Percentiles rank a stretch among this genome's conserved stretches.
phyloP scores from a whole-genome alignment of 1,139 yeast genomes.

The Geotrichum fermentans region DNA sequence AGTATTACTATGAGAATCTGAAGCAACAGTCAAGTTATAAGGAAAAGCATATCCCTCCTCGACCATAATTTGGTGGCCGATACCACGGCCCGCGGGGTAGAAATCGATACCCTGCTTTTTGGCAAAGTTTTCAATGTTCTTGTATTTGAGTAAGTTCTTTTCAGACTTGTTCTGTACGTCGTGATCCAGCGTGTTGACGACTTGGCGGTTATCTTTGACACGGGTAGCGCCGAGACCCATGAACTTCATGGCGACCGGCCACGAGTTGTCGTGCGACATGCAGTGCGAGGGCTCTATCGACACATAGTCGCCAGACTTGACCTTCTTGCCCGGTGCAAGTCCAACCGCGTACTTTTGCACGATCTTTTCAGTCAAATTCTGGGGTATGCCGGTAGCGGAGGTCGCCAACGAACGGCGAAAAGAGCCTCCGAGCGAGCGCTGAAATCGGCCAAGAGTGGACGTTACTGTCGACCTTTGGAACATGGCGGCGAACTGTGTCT shows the following conservation, averaged over 20 bases:
- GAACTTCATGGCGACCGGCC: conserved; percentile 98
- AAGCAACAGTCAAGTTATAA: conserved; percentile 85
- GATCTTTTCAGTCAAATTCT: conserved; percentile 89
- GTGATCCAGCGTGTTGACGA: conserved; percentile 93
- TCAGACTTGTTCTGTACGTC: conserved; percentile 93
- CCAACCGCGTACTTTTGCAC: conserved; percentile 92
- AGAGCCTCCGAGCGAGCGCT: conserved; percentile 4
- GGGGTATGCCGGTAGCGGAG: conserved; percentile 35
- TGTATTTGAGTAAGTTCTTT: conserved; percentile 79
- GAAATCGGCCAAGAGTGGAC: conserved; percentile 18
- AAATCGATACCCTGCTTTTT: conserved; percentile 90
- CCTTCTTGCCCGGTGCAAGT: conserved; percentile 61
- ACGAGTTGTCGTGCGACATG: conserved; percentile 97
- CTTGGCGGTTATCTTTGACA: conserved; percentile 80
- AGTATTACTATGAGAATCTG: conserved; percentile 95
- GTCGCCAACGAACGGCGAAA: conserved; percentile 20
- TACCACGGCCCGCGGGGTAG: conserved; percentile 98
- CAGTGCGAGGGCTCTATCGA: conserved; percentile 93
- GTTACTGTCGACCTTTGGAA: not conserved
- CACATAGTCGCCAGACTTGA: conserved; percentile 88
- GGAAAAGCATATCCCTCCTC: conserved; percentile 99
- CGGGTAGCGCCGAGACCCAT: conserved; percentile 88
- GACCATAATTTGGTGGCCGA: conserved; percentile 97
- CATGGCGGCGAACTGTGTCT: too few species aligned
- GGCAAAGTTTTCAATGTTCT: conserved; percentile 84